These are phyloP conservation scores for Pseudogymnoascus sp. DNA, from an alignment of 2,329 filamentous ascomycete species.

Conservation along the genomic window DNA sequence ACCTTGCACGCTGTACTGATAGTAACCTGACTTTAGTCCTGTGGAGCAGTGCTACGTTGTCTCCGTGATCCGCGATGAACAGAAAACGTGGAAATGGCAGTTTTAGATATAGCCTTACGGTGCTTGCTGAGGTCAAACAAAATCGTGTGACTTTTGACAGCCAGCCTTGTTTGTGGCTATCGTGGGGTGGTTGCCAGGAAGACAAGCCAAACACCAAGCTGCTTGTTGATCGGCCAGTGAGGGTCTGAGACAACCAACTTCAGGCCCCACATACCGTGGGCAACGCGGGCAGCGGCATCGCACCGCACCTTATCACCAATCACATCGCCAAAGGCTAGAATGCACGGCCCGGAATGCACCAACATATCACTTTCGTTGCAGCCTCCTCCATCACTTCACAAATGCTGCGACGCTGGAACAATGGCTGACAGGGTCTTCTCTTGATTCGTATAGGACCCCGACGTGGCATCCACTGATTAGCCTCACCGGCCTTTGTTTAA, in stretches of 20 bases:
- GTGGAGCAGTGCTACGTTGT: not conserved
- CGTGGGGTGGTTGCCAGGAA: not conserved
- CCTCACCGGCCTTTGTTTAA: slow-evolving; percentile 35
- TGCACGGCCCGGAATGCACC: not conserved
- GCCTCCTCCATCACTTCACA: not conserved
- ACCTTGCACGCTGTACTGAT: not conserved
- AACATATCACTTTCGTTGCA: not conserved
- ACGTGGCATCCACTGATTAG: not conserved
- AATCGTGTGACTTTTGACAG: not conserved
- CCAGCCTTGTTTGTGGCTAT: not conserved
- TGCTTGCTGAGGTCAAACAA: not conserved
- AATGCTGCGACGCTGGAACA: not conserved
- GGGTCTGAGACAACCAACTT: not conserved
- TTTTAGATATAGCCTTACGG: not conserved
- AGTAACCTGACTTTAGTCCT: not conserved
- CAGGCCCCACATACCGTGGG: not conserved
- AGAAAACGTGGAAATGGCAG: not conserved
- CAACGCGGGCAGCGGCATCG: not conserved
- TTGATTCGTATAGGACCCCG: not conserved
- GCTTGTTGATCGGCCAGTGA: not conserved
- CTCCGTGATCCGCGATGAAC: not conserved
- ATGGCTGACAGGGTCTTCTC: not conserved
- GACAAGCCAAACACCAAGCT: not conserved
- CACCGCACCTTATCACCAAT: not conserved
- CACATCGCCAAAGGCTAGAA: not conserved